Conservation (phyloP, 805 yeast genomes). For the Candida ortonii region DNA sequence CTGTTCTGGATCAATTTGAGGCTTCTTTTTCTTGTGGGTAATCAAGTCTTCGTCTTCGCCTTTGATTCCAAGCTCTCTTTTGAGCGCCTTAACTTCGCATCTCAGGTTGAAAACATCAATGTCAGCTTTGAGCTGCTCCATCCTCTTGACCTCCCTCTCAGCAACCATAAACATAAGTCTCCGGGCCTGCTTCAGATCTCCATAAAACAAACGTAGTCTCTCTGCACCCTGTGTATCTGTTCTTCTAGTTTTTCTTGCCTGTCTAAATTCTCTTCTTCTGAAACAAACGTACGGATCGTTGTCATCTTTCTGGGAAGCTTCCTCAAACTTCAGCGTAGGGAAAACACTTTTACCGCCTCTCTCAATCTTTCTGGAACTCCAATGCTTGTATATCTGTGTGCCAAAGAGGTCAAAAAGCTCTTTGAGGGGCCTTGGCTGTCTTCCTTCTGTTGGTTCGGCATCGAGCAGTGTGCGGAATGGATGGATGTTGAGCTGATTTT, state of each 20-base stretch:
- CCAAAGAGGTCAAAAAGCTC: conserved; percentile 61
- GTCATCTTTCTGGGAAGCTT: conserved; percentile 77
- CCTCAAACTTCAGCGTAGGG: conserved; percentile 81
- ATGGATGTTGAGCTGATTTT: conserved; percentile 52
- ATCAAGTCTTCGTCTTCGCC: conserved; percentile 84
- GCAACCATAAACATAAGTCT: conserved; percentile 67
- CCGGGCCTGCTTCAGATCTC: conserved; percentile 74
- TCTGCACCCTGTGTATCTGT: conserved; percentile 90
- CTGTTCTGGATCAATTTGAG: conserved; percentile 20
- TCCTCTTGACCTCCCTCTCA: conserved; percentile 65
- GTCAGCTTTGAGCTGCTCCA: conserved; percentile 62
- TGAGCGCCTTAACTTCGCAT: conserved; percentile 65
- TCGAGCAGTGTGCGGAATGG: conserved; percentile 62
- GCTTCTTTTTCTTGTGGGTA: conserved; percentile 69
- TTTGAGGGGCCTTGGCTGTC: conserved; percentile 43
- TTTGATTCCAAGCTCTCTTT: conserved; percentile 69
- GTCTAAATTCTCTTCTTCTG: conserved; percentile 92
- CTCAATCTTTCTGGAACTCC: conserved; percentile 70
- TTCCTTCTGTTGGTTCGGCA: conserved; percentile 38
- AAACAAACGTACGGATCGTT: conserved; percentile 94
- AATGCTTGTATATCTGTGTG: conserved; percentile 67
- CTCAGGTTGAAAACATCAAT: conserved; percentile 68
- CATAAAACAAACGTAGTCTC: conserved; percentile 67
- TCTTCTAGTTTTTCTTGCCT: conserved; percentile 92
- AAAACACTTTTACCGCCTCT: conserved; percentile 67